Evolutionary conservation across 331 rosid genomes (phyloP).

Genomic region (Pyracantha coccinea): DNA sequence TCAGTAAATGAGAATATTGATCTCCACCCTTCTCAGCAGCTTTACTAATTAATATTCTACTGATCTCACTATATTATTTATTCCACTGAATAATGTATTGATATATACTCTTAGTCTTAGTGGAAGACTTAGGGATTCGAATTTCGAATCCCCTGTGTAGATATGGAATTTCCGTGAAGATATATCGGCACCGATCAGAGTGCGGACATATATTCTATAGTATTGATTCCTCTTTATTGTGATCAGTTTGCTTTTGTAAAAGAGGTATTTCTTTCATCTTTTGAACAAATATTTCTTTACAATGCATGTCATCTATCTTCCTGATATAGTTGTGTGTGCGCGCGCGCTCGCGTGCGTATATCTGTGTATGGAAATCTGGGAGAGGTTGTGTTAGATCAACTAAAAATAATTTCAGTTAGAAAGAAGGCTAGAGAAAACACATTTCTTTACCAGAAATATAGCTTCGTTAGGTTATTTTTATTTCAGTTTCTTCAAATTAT

Average conservation of each 20-base stretch:
- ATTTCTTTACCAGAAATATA: too few species aligned
- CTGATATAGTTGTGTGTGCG: background rate
- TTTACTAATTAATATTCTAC: constrained; percentile 20
- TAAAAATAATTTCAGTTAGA: too few species aligned
- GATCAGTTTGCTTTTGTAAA: constrained; percentile 12
- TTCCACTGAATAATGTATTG: background rate
- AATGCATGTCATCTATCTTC: background rate
- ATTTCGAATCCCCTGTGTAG: too few species aligned
- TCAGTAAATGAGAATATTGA: background rate
- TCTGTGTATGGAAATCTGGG: background rate
- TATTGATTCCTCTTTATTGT: constrained; percentile 48
- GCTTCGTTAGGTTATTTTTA: too few species aligned
- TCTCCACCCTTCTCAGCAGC: constrained; percentile 25
- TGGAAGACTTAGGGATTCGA: constrained; percentile 22
- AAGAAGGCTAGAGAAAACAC: too few species aligned
- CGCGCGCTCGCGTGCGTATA: background rate
- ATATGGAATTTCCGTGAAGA: constrained; percentile 8
- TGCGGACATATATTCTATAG: constrained; percentile 20
- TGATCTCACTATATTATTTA: background rate
- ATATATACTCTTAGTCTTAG: constrained; percentile 12
- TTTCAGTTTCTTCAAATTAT: too few species aligned
- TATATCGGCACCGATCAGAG: background rate
- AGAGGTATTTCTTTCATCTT: constrained; percentile 28
- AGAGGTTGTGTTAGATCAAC: too few species aligned
- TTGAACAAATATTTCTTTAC: constrained; percentile 24